Conservation (phyloP, 1,284 basidiomycete genomes). For the Apiotrichum mycotoxinovorans region DNA sequence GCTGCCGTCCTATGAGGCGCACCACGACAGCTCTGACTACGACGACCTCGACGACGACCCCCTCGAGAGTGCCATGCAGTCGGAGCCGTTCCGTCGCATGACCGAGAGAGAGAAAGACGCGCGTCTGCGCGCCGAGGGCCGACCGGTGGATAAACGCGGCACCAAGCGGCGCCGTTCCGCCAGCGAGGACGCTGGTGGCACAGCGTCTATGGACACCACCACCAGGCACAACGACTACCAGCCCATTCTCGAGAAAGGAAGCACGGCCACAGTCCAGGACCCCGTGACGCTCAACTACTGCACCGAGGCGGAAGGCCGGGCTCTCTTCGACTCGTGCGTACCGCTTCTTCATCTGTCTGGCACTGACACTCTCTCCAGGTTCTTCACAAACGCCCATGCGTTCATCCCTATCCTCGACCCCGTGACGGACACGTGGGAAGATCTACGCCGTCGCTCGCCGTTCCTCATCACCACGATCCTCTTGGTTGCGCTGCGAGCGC, state of each 20-base stretch:
- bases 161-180: neutral
- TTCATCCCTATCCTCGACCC: slow-evolving; percentile 32
- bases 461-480: slow-evolving; percentile 29
- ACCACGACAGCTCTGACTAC: neutral
- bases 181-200: too few species aligned
- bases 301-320: slow-evolving; percentile 19
- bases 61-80: slow-evolving; percentile 11
- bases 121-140: slow-evolving; percentile 14
- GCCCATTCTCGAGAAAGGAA: slow-evolving; percentile 1
- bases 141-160: neutral
- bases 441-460: slow-evolving; percentile 25
- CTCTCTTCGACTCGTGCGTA: slow-evolving; percentile 21
- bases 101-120: slow-evolving; percentile 10
- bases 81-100: slow-evolving; percentile 14
- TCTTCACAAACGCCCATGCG: slow-evolving; percentile 24
- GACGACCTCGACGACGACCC: slow-evolving; percentile 11
- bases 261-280: slow-evolving; percentile 9
- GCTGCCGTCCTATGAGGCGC: too few species aligned
- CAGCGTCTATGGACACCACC: too few species aligned
- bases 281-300: slow-evolving; percentile 21
- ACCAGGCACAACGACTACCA: neutral
- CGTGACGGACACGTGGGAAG: slow-evolving; percentile 26
- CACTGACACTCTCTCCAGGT: too few species aligned
- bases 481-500: slow-evolving; percentile 13
- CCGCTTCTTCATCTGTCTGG: too few species aligned